Base-by-base conservation (phyloP, 2,329 filamentous ascomycete species). In the Penicillium sp. region DNA sequence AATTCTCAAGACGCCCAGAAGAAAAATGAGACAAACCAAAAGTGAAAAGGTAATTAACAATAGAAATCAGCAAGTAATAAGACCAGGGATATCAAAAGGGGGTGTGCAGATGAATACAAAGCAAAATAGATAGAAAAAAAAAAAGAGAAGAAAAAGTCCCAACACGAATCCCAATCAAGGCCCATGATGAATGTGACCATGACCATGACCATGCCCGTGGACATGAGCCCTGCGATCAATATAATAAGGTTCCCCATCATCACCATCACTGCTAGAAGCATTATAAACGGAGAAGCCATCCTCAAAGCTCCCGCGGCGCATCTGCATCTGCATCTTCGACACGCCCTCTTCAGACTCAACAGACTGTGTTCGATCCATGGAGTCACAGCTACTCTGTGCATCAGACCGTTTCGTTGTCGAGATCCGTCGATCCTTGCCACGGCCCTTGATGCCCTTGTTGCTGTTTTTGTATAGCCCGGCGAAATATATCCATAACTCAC, bases 391-490 rank as follows among this genome's bases (percentile, higher is more conserved):
- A 44, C 21, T 36, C 9, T 50, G 47, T 1, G 49, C 33, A 29
- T 64, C 63, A 7, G 68, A 63, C 31, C 68, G 70, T 36, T 66
- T 65, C 6, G 66, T 68, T 17, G 68, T 71, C 19, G 73, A 71
- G 49, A 78, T 77, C 7, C 73, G 68, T 21, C 91, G 83, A 66
- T 93, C 90, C 72, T 93, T 94, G 43, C 94, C 94, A 45, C 94
- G 87, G 12, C 94, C 94, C 77, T 97, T 97, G 80, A 97, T 97
- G 1, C 94, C 94, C 75, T 96, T 96, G 83, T 97, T 97, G 77
- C 89, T 93, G 77, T 97, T 96, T 80, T 96, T 96, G 82, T 96
- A 97, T n/a, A 96, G 81, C 0, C 83, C 83, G 4, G 87, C 84
- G 71, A 97, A 94, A 77, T 96, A 96, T 65, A 89, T 85, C 80